Base-by-base conservation (phyloP, 1,284 basidiomycete genomes). In the Paramarasmius palmivorus region DNA sequence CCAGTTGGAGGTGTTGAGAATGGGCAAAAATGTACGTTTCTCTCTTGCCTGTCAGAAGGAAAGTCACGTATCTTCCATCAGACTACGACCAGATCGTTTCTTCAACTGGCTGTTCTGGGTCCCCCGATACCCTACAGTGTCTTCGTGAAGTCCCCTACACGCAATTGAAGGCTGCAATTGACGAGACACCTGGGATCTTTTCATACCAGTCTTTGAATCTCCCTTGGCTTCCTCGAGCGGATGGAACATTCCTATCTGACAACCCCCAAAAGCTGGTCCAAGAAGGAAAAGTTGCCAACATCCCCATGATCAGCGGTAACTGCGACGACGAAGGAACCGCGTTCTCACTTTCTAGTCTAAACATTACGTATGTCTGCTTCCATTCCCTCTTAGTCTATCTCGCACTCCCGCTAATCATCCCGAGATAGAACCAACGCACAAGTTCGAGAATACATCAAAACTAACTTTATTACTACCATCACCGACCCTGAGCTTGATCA, bases 291-390 rank as follows among this genome's bases (percentile, higher is more conserved):
- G 70, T 80, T 14, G 71, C 77, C 1, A 68, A 76, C 40, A 65
- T 82, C n/a, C 77, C 79, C 0, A 73, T 76, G 50, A 63, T 81
- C 34, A 71, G 60, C 8, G 79, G 78, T 72, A 71, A 78, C 52
- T 75, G 73, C 52, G 78, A 81, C 49, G 81, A 82, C 53, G 80
- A 82, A 63, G 81, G 80, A 19, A 81, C 81, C 0, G 26, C 76
- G 0, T 81, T 82, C 59, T 69, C 77, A 0, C 57, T 82, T 6
- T 65, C 76, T 1, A 72, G 59, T 14, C 49, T 71, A 32, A 77
- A 79, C 50, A 57, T 79, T 58, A 77, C 75, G 72, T 74, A 61
- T 50, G 68, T 58, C n/a, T 29, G 39, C 9, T 26, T 37, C 25
- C 8, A 9, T 23, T 20, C 9, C 20, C n/a, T n/a, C 29, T 39